Base-by-base conservation (phyloP, 768 basidiomycete genomes). In the Amanita polypyramis region DNA sequence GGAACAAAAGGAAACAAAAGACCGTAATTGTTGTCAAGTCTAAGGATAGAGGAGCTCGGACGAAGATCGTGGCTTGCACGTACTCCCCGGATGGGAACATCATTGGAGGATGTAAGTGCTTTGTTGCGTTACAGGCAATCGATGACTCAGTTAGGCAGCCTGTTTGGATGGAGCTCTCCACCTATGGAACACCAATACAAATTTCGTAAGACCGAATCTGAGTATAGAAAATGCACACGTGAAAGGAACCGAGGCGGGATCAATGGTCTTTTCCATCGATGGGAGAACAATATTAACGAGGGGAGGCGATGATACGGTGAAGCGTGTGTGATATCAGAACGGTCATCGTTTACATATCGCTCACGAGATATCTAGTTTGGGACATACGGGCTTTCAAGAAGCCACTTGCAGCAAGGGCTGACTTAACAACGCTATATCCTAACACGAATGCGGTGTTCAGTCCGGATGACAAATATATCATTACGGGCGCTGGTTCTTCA, bases 11-110 rank as follows among this genome's bases (percentile, higher is more conserved):
- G 43, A 96, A 97, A 65, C 93, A 96, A 59, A 97, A 93, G 68
- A 76, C 82, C 0, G 92, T 96, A 36, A 95, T 99, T 56, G 93
- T 97, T 12, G 91, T 95, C 58, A 95, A 94, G 67, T 92, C 88
- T 7, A 97, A 94, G 60, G 93, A 97, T 55, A 74, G 94, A 49
- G 96, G 96, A 27, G 84, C 90, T 12, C 77, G 94, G 54, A 97
- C 96, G 4, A 93, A 92, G 62, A 83, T 99, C 5, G 86, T 84
- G 2, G 62, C 82, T 8, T 95, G 92, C 60, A 77, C 77, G 12
- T 99, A 92, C 69, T 92, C 90, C 37, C 75, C 73, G 19, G 94
- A 99, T 65, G 95, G 88, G n/a, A 82, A 74, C 52, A 66, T 85
- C 56, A 92, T 99, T 55, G 85, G 85, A 44, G 95, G 86, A 60